Conservation (phyloP, 2,329 filamentous ascomycete species). For the Amylocarpus encephaloides region DNA sequence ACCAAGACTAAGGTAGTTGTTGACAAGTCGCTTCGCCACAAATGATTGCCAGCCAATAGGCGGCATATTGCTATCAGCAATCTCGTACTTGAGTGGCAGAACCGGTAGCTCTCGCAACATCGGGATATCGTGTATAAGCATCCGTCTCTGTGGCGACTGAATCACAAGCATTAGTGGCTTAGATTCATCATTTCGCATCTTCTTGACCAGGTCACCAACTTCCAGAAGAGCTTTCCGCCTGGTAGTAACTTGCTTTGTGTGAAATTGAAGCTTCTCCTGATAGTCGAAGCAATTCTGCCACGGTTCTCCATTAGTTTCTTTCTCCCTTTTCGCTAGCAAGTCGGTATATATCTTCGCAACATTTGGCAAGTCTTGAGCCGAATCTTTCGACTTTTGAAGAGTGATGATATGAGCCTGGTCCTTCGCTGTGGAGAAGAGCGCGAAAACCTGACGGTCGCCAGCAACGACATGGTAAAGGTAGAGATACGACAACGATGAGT, state of each 20-base stretch:
- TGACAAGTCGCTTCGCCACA: constrained; percentile 76
- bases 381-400: constrained; percentile 75
- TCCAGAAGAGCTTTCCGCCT: constrained; percentile 84
- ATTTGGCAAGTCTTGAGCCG: constrained; percentile 77
- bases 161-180: constrained; percentile 79
- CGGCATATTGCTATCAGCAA: constrained; percentile 78
- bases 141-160: constrained; percentile 78
- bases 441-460: constrained; percentile 88
- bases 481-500: constrained; percentile 71
- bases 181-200: constrained; percentile 77
- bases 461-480: constrained; percentile 90
- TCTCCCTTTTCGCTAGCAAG: constrained; percentile 56
- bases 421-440: constrained; percentile 78
- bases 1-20: constrained; percentile 87
- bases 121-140: constrained; percentile 79
- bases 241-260: constrained; percentile 80
- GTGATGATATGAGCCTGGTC: constrained; percentile 80
- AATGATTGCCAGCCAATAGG: constrained; percentile 92
- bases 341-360: constrained; percentile 84
- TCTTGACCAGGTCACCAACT: constrained; percentile 81
- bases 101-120: constrained; percentile 79
- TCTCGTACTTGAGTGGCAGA: constrained; percentile 73
- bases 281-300: constrained; percentile 83
- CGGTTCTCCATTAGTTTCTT: constrained; percentile 61
- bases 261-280: constrained; percentile 79